Conservation (phyloP, 2,329 filamentous ascomycete genomes). For the Talaromyces sp. region DNA sequence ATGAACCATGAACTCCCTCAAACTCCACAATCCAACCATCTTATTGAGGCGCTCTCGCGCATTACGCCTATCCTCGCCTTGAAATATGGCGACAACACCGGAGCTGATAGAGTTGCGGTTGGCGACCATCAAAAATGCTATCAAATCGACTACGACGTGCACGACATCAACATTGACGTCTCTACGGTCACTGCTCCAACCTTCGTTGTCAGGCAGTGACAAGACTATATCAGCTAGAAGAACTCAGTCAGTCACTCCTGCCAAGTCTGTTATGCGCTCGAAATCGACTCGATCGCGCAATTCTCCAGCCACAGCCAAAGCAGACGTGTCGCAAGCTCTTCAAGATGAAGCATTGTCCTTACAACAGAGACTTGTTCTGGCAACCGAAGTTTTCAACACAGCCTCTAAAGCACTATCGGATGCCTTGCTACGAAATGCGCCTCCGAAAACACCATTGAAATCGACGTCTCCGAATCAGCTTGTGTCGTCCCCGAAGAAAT, state of each 20-base stretch:
- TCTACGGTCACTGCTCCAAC: constrained; percentile 39
- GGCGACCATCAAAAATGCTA: constrained; percentile 52
- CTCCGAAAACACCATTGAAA: constrained; percentile 25
- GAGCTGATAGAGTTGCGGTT: constrained; percentile 28
- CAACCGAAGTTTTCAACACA: constrained; percentile 46
- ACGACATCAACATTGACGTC: constrained; percentile 42
- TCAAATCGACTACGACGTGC: constrained; percentile 54
- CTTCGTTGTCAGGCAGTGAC: constrained; percentile 25
- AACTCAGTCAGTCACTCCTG: constrained; percentile 26
- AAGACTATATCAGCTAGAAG: constrained; percentile 17
- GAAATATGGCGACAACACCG: constrained; percentile 18
- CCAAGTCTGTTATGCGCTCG: constrained; percentile 24
- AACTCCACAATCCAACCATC: neutral
- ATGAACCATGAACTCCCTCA: neutral
- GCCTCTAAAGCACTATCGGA: constrained; percentile 44
- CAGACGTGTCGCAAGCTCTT: constrained; percentile 27
- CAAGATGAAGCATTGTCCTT: constrained; percentile 30
- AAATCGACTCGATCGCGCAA: constrained; percentile 27
- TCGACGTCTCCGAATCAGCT: constrained; percentile 30
- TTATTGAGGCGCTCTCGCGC: neutral
- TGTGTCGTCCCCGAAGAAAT: constrained; percentile 25
- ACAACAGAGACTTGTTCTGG: constrained; percentile 41
- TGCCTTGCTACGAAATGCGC: constrained; percentile 29
- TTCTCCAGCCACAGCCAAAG: constrained; percentile 26
- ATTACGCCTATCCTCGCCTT: neutral